Conservation (phyloP, 331 rosid species). For the Rhamnella rubrinervis region DNA sequence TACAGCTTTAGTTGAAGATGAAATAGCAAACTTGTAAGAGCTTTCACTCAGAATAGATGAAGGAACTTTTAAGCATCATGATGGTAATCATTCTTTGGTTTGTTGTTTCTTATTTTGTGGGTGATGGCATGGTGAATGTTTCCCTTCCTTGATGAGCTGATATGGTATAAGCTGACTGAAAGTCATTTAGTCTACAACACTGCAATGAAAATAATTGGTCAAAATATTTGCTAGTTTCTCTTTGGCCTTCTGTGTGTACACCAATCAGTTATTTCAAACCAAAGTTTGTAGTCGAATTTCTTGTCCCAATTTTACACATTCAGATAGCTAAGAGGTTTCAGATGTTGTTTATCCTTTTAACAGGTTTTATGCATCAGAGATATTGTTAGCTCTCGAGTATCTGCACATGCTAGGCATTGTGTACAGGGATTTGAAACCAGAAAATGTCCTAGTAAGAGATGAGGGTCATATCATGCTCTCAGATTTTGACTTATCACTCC, state of each 20-base stretch:
- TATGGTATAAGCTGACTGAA: slow-evolving; percentile 2
- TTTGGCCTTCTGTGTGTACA: background rate
- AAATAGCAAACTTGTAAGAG: no score
- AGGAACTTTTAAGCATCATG: background rate
- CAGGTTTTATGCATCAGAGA: slow-evolving; percentile 79
- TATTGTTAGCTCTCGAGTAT: slow-evolving; percentile 80
- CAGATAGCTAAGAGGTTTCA: slow-evolving; percentile 1
- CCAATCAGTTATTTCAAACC: no score
- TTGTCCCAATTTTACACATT: no score
- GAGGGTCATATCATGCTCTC: slow-evolving; percentile 95
- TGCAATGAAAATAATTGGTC: background rate
- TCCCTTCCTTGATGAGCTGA: background rate
- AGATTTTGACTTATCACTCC: slow-evolving; percentile 79
- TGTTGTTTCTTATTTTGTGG: background rate
- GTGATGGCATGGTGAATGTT: background rate
- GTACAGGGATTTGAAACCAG: slow-evolving; percentile 85
- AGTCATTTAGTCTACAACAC: background rate
- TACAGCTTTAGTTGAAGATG: no score
- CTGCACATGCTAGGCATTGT: slow-evolving; percentile 93
- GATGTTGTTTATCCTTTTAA: slow-evolving; percentile 21
- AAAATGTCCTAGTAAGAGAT: slow-evolving; percentile 73
- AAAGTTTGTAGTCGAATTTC: no score
- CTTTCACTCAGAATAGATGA: no score
- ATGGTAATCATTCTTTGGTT: slow-evolving; percentile 3
- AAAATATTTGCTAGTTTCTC: background rate